Evolutionary conservation across 352 stramenopile genomes (phyloP).

Genomic region (Pythium oligandrum): DNA sequence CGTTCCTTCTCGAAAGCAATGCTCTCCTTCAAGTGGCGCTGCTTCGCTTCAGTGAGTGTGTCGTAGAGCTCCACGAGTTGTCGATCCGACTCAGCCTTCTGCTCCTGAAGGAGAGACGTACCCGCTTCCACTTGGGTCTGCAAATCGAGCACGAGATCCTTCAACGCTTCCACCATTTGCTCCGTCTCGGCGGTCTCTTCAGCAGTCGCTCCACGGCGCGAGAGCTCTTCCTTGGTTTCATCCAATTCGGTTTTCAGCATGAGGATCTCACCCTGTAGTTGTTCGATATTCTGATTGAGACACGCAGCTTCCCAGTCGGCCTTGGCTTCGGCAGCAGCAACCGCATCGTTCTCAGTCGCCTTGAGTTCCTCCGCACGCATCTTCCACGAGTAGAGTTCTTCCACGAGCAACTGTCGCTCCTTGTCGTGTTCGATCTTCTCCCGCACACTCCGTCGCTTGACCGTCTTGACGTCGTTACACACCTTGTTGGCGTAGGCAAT

Average conservation of each 20-base stretch:
- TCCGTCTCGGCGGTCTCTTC: constrained; percentile 14
- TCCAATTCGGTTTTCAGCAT: constrained; percentile 14
- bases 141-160: constrained; percentile 17
- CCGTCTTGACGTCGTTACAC: constrained; percentile 18
- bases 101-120: constrained; percentile 6
- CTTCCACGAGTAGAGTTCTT: constrained; percentile 22
- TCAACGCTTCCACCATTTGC: constrained; percentile 17
- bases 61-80: constrained; percentile 11
- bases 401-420: constrained; percentile 19
- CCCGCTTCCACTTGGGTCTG: constrained; percentile 15
- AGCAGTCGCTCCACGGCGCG: constrained; percentile 5
- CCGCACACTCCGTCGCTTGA: constrained; percentile 21
- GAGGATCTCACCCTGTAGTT: constrained; percentile 14
- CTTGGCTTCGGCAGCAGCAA: constrained; percentile 15
- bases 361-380: constrained; percentile 13
- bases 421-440: constrained; percentile 25
- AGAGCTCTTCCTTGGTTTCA: constrained; percentile 13
- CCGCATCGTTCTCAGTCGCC: constrained; percentile 9
- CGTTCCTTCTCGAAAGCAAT: constrained; percentile 14
- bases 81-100: background rate
- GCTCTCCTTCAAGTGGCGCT: constrained; percentile 10
- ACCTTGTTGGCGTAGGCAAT: constrained; percentile 20
- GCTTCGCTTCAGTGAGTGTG: constrained; percentile 10
- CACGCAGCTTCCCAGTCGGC: constrained; percentile 18
- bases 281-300: constrained; percentile 22